Percentiles rank a stretch among this genome's conserved stretches.
Evolutionary conservation across 169 alveolate genomes (phyloP).

Genomic region (Eimeria brunetti): DNA sequence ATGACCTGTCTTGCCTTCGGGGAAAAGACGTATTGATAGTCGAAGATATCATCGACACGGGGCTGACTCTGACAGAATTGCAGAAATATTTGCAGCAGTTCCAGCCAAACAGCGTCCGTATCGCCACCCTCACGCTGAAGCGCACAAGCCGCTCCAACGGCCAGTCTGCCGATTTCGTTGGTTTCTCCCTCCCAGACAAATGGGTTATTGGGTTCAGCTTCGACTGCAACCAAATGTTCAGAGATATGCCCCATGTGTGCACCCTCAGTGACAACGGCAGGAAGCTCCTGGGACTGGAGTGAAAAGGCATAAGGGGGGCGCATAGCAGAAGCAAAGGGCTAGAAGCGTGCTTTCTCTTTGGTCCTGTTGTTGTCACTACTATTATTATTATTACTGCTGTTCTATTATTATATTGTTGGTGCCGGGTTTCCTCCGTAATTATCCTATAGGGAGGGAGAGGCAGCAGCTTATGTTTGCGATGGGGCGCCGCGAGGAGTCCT

Average conservation of each 20-base stretch:
- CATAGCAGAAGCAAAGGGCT: neutral
- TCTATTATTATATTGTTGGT: neutral
- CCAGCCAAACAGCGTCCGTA: slow-evolving; percentile 81
- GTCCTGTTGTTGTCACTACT: neutral
- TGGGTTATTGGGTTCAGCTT: slow-evolving; percentile 86
- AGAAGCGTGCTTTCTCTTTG: neutral
- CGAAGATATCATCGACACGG: slow-evolving; percentile 89
- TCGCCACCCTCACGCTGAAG: slow-evolving; percentile 77
- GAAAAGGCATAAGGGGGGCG: neutral
- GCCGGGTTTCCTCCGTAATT: neutral
- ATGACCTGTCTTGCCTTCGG: slow-evolving; percentile 84
- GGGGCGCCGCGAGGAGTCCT: neutral
- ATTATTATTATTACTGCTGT: neutral
- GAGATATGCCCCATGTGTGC: slow-evolving; percentile 81
- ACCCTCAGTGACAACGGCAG: slow-evolving; percentile 60
- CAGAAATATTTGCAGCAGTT: slow-evolving; percentile 78
- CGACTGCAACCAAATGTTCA: slow-evolving; percentile 84
- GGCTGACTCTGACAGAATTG: slow-evolving; percentile 82
- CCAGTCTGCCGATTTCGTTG: slow-evolving; percentile 87
- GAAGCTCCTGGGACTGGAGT: slow-evolving; percentile 18
- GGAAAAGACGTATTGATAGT: slow-evolving; percentile 87
- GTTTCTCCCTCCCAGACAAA: slow-evolving; percentile 84
- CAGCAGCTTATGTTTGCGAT: neutral
- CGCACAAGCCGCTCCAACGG: slow-evolving; percentile 83
- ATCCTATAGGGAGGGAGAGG: too few relatives aligned